These are phyloP conservation scores for Aspergillus japonicus DNA, from an alignment of 2,329 filamentous ascomycete species.

Conservation along the genomic window DNA sequence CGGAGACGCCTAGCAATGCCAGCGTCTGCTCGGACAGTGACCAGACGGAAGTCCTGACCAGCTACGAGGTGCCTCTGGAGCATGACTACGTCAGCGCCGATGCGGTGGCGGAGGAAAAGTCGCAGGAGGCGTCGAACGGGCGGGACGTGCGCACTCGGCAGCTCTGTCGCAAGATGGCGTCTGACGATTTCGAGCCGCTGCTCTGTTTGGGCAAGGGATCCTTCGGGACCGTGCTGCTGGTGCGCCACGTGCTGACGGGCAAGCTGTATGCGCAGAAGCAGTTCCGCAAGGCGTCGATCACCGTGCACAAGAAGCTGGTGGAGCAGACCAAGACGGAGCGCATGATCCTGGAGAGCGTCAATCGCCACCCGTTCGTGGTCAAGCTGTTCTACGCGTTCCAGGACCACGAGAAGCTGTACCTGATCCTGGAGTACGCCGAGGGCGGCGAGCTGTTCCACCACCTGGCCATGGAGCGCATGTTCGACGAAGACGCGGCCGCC, in stretches of 20 bases:
- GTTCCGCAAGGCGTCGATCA: constrained; percentile 93
- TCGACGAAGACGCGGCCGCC: constrained; percentile 79
- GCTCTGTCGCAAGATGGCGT: constrained; percentile 77
- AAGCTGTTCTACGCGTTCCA: constrained; percentile 99
- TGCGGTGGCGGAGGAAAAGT: constrained; percentile 32
- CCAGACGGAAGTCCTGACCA: constrained; percentile 69
- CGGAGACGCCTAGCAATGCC: constrained; percentile 53
- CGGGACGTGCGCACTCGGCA: constrained; percentile 53
- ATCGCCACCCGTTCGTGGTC: constrained; percentile 94
- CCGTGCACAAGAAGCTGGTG: constrained; percentile 91
- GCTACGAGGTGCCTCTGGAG: constrained; percentile 82
- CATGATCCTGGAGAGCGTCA: constrained; percentile 90
- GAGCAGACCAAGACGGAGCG: constrained; percentile 98
- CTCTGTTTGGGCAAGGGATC: constrained; percentile 94
- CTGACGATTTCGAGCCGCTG: constrained; percentile 84
- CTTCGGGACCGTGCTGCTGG: constrained; percentile 90
- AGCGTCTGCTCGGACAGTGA: constrained; percentile 63
- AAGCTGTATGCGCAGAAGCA: constrained; percentile 96
- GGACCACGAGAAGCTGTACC: constrained; percentile 93
- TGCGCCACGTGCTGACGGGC: constrained; percentile 84
- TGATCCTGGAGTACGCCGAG: constrained; percentile 96
- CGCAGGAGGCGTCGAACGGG: constrained; percentile 51
- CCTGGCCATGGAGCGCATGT: constrained; percentile 90
- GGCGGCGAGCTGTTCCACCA: constrained; percentile 98
- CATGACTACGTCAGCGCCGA: constrained; percentile 76